Evolutionary conservation across 1,284 basidiomycete genomes (phyloP), one percentile per base, ranked within the genome.

Genomic region (Cutaneotrichosporon sp.): DNA sequence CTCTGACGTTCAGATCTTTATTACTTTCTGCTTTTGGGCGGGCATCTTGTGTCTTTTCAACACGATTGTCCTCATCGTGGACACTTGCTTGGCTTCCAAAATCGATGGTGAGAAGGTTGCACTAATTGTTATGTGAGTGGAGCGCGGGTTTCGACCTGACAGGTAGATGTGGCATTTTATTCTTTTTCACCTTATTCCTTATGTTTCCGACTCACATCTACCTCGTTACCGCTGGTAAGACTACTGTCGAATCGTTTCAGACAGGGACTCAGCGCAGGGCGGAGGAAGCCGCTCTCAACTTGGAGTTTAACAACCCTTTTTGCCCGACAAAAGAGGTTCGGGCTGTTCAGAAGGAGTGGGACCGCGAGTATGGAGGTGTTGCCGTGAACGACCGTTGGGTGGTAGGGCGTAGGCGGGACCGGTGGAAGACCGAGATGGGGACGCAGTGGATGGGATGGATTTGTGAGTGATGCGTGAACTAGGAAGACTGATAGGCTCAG

Each of bases 381-480:
- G 12, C 52, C 2, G 63, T 69, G 3, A 72, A 70, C 45, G 69
- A 61, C 37, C 60, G 71, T n/a, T 75, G 72, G 72, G 52, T 44
- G 16, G 60, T 61, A n/a, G 72, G 74, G 3, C 53, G 59, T 2
- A 49, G 44, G 33, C 46, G 52, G 22, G 55, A 67, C 24, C 34
- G 63, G 47, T 73, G 72, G 70, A 62, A 53, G 49, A 51, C 59
- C 49, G 65, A 71, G 55, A 75, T 75, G 74, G 72, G 74, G 1
- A 46, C 51, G 37, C 52, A 45, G 3, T 57, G 47, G 46, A 11
- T 65, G 3, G 68, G 67, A 0, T 75, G 74, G 74, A 62, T 75
- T 19, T 52, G 74, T 74, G 47, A 64, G 74, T 71, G 19, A n/a
- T 14, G 11, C 2, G 9, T 22, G n/a, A n/a, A 10, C 37, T 14